phyloP scores from a whole-genome alignment of 176 grass and related monocot genomes.

The Triticum urartu region DNA sequence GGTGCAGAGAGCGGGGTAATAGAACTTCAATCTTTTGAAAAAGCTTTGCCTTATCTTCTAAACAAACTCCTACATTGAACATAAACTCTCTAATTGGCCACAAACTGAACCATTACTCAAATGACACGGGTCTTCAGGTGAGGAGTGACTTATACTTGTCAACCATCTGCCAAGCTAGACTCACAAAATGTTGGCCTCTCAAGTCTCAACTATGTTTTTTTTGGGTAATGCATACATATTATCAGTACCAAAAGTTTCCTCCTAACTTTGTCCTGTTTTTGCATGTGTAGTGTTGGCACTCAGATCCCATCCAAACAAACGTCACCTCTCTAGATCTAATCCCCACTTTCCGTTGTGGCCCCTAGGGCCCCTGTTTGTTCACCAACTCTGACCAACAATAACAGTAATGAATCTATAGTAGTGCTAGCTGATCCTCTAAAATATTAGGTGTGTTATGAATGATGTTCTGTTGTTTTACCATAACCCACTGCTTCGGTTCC shows the following conservation, averaged over 20 bases:
- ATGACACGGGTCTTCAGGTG: background rate
- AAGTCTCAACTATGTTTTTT: background rate
- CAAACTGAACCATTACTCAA: background rate
- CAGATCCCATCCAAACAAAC: background rate
- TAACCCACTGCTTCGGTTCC: background rate
- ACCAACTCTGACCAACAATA: background rate
- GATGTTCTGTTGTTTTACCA: background rate
- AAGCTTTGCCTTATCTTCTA: background rate
- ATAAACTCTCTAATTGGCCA: background rate
- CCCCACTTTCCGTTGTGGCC: background rate
- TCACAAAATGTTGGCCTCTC: background rate
- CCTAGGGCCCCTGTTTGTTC: background rate
- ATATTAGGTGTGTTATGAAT: background rate
- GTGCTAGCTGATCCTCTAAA: background rate
- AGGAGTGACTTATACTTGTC: background rate
- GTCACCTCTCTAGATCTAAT: background rate
- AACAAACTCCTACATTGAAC: background rate
- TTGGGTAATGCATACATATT: background rate
- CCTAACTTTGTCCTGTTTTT: background rate
- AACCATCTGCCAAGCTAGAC: background rate
- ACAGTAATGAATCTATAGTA: background rate
- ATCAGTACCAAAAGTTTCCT: background rate
- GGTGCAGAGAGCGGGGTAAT: background rate
- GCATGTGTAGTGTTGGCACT: background rate
- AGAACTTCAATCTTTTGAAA: background rate